A percentile compares a stretch with the other conserved stretches of the same genome.
These are phyloP conservation scores for Naganishia albida DNA, from an alignment of 1,284 basidiomycete genomes.

Conservation along the genomic window DNA sequence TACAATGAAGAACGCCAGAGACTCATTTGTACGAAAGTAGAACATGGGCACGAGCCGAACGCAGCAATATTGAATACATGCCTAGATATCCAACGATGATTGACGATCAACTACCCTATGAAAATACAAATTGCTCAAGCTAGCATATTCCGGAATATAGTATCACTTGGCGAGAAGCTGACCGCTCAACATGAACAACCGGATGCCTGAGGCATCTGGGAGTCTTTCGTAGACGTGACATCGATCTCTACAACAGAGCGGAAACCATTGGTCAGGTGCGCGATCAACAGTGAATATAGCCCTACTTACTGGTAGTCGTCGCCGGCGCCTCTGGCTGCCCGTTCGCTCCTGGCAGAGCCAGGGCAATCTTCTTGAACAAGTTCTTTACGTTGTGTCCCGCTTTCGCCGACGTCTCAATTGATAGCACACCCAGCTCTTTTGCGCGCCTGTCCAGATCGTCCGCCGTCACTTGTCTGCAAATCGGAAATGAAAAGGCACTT, in stretches of 20 bases:
- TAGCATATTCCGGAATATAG: neutral
- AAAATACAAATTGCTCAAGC: too few species aligned
- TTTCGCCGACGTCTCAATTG: slow-evolving; percentile 99
- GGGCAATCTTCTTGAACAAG: slow-evolving; percentile 96
- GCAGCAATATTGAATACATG: neutral
- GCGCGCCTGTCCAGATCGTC: slow-evolving; percentile 94
- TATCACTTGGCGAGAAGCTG: neutral
- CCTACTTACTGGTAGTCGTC: slow-evolving; percentile 56
- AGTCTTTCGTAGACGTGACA: slow-evolving; percentile 45
- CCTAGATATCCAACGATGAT: neutral
- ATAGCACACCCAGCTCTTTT: slow-evolving; percentile 93
- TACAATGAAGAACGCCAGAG: neutral
- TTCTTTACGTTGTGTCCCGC: slow-evolving; percentile 99
- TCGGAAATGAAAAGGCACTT: slow-evolving; percentile 3
- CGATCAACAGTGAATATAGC: neutral
- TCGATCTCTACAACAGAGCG: slow-evolving; percentile 49
- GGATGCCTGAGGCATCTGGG: slow-evolving; percentile 49
- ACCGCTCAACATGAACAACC: slow-evolving; percentile 48
- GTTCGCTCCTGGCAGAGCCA: slow-evolving; percentile 94
- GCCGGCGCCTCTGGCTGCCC: slow-evolving; percentile 65
- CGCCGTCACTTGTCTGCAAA: slow-evolving; percentile 87
- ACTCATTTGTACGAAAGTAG: neutral
- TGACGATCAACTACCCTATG: neutral
- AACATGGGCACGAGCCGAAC: neutral
- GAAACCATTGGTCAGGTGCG: neutral